These are phyloP conservation scores for Venturia nashicola DNA, from an alignment of 2,329 filamentous ascomycete species.

Conservation along the genomic window DNA sequence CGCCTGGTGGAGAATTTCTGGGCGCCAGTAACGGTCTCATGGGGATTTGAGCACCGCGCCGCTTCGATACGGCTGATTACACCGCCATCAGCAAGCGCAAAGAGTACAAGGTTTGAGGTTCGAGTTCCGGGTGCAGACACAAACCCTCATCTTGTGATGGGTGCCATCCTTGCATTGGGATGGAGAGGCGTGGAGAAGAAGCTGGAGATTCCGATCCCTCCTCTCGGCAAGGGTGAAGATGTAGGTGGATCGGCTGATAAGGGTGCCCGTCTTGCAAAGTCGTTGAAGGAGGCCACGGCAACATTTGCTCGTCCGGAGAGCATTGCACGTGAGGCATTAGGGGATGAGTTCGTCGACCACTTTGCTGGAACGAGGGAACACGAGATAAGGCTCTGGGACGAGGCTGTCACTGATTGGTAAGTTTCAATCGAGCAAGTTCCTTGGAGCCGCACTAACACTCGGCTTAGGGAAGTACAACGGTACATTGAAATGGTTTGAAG, in stretches of 20 bases:
- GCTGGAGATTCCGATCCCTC: slow-evolving; percentile 67
- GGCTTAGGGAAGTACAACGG: slow-evolving; percentile 57
- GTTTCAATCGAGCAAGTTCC: slow-evolving; percentile 25
- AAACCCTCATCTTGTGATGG: slow-evolving; percentile 77
- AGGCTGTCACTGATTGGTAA: slow-evolving; percentile 93
- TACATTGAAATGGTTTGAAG: slow-evolving; percentile 64
- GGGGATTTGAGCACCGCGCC: slow-evolving; percentile 90
- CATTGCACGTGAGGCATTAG: slow-evolving; percentile 85
- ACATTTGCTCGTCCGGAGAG: slow-evolving; percentile 68
- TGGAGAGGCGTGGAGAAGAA: slow-evolving; percentile 91
- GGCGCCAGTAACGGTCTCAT: slow-evolving; percentile 94
- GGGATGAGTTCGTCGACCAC: slow-evolving; percentile 91
- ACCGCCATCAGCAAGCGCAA: slow-evolving; percentile 71
- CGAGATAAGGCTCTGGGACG: slow-evolving; percentile 82
- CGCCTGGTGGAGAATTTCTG: slow-evolving; percentile 97
- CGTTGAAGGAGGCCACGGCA: slow-evolving; percentile 69
- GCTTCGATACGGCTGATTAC: slow-evolving; percentile 84
- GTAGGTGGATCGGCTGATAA: slow-evolving; percentile 60
- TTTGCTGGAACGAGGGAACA: slow-evolving; percentile 87
- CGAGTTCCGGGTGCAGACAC: slow-evolving; percentile 89
- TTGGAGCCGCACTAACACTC: not conserved
- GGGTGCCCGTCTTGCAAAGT: slow-evolving; percentile 72
- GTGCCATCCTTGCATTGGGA: slow-evolving; percentile 75
- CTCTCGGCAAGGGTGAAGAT: slow-evolving; percentile 73
- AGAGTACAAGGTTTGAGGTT: slow-evolving; percentile 84